Base-by-base conservation (phyloP, 441 rosid species). In the Erodium chrysanthum region DNA sequence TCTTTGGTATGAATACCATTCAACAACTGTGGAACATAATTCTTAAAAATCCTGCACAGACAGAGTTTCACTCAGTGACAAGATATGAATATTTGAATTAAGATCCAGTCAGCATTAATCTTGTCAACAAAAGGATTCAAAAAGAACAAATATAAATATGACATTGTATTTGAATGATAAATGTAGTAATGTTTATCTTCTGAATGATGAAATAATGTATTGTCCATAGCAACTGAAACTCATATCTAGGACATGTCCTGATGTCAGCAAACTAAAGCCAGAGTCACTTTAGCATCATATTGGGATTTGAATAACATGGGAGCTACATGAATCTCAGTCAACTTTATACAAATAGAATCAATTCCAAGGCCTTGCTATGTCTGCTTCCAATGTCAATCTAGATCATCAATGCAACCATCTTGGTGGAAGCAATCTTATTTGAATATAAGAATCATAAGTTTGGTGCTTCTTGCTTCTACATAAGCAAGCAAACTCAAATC, bases 21-120 rank as follows among this genome's bases (percentile, higher is more conserved):
- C 71, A 86, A 80, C 79, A 88, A 73, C 77, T 75, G 77, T 0
- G 92, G 96, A 17, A 89, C 74, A 73, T 74, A 81, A 82, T 87
- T 87, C 76, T 88, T 81, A 82, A 89, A 94, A 78, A 91, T 80
- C 96, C 98, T 93, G 85, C 75, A 76, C 54, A 44, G 35, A 67
- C n/a, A 64, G 62, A 64, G 58, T 50, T 27, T n/a, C 65, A 29
- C 65, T 27, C n/a, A 52, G 7, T 27, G 23, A 70, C 21, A n/a
- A 12, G 23, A 17, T 7, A 27, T 44, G 48, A 37, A 29, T 25
- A 50, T 56, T 58, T 22, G 17, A 61, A 18, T 44, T 11, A 27
- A n/a, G 20, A 61, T 27, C 65, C 65, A 54, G 25, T 8, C 20
- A 20, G 2, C 25, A 58, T 22, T 20, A 58, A 18, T 20, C 5